A percentile compares a stretch with the other conserved stretches of the same genome.
Conservation (phyloP, 2,329 filamentous ascomycete species). For the Aspergillus pseudotamarii region DNA sequence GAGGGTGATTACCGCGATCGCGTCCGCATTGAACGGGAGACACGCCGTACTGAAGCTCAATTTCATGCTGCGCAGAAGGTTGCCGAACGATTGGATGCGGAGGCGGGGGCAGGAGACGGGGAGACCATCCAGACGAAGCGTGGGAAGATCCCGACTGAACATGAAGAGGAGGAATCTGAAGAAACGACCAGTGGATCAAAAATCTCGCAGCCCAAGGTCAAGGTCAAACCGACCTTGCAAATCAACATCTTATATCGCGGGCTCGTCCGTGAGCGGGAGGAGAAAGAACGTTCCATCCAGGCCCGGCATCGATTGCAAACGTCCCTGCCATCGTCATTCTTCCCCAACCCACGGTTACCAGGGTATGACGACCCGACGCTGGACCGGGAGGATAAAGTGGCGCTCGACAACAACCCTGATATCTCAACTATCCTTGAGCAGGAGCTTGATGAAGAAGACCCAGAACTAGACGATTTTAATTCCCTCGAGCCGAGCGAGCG, state of each 20-base stretch:
- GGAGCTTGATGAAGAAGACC: constrained; percentile 70
- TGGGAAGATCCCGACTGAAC: constrained; percentile 14
- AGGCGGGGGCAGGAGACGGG: constrained; percentile 36
- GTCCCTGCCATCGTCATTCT: constrained; percentile 38
- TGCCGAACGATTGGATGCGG: constrained; percentile 73
- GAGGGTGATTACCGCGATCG: constrained; percentile 74
- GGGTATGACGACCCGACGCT: constrained; percentile 70
- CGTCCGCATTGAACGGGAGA: constrained; percentile 70
- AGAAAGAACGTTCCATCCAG: constrained; percentile 51
- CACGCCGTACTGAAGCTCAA: constrained; percentile 67
- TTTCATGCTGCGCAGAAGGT: constrained; percentile 79
- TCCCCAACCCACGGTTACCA: constrained; percentile 53
- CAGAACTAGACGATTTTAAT: constrained; percentile 79
- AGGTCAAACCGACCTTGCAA: constrained; percentile 59
- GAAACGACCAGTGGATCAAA: constrained; percentile 5
- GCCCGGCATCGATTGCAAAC: constrained; percentile 37
- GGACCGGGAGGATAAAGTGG: constrained; percentile 71
- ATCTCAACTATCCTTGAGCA: constrained; percentile 48
- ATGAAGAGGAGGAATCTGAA: constrained; percentile 9
- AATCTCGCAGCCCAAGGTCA: constrained; percentile 15
- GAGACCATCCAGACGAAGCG: constrained; percentile 13
- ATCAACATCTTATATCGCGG: constrained; percentile 81
- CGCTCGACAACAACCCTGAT: constrained; percentile 62
- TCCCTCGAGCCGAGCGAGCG: constrained; percentile 67
- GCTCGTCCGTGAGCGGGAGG: constrained; percentile 69